Conservation (phyloP, 257 asterid genomes). For the Lithospermum erythrorhizon region DNA sequence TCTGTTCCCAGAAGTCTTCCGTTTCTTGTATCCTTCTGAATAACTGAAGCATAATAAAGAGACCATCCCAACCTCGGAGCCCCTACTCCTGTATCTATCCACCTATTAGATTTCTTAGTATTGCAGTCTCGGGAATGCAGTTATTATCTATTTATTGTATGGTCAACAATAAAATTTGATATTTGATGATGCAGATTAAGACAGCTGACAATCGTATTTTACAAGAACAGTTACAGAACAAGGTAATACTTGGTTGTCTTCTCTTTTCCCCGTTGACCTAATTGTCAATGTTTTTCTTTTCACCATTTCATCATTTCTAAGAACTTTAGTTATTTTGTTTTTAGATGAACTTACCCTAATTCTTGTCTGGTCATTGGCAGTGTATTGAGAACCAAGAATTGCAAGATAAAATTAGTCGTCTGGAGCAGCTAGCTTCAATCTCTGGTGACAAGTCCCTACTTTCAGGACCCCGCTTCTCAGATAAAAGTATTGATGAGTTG, state of each 20-base stretch:
- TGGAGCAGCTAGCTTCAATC: conserved; percentile 60
- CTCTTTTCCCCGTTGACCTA: not conserved
- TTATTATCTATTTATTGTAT: too few species aligned
- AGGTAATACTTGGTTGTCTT: conserved; percentile 29
- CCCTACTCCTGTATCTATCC: not conserved
- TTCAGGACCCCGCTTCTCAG: conserved; percentile 32
- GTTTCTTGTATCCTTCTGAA: conserved; percentile 1
- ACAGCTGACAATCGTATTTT: conserved; percentile 91
- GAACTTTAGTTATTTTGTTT: not conserved
- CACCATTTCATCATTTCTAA: not conserved
- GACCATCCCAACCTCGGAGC: not conserved
- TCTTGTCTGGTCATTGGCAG: conserved; percentile 33
- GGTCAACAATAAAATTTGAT: conserved; percentile 7
- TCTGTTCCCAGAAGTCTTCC: conserved; percentile 1
- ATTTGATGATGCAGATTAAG: conserved; percentile 55
- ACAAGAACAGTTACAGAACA: conserved; percentile 85
- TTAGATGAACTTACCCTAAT: not conserved
- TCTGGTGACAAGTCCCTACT: conserved; percentile 27
- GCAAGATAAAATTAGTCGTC: conserved; percentile 38
- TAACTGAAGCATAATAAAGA: not conserved
- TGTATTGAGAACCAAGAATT: conserved; percentile 69
- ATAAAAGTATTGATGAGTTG: conserved; percentile 53
- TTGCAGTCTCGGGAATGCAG: not conserved
- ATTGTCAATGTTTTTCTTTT: not conserved
- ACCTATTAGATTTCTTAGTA: not conserved